Evolutionary conservation across 768 basidiomycete genomes (phyloP), one percentile per base, ranked within the genome.

Genomic region (Hericium erinaceus): DNA sequence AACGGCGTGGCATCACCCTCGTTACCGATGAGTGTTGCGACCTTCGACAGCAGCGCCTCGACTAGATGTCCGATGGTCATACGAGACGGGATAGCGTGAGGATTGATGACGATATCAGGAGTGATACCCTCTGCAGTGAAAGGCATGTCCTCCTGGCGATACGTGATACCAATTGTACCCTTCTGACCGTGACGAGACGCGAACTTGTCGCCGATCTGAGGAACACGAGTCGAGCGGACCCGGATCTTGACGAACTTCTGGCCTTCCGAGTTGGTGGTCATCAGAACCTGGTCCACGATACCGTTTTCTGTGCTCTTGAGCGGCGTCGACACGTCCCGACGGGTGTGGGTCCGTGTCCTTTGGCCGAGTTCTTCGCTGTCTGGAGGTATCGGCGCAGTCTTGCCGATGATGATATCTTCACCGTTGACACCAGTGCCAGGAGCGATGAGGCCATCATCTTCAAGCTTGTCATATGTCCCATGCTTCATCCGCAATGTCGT

Each of bases 41-140:
- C 87, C 70, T 99, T 99, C 12, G 91, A 94, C 26, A 99, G 76
- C 39, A 99, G 76, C 82, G 94, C 97, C 72, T 99, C 97, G 67
- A 99, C 95, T 79, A 99, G 84, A 73, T 99, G 97, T 24, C 97
- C 97, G 64, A 99, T 99, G 22, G 97, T 99, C 97, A 99, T 99
- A 75, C 97, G 95, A 54, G 97, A 98, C 4, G 97, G 97, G 72
- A 99, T 99, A 67, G 97, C 97, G 71, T 99, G 97, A 40, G 97
- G 97, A 67, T 99, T 99, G 73, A 99, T 99, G 74, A 99, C 82
- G 66, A 99, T 80, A 70, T 99, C 97, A 10, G 97, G 97, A 1
- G 91, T 91, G 65, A 98, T 92, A 58, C 97, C 97, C 68, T 98
- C 94, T 2, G 87, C 85, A 2, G 94, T 95, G 76, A 98, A 99